Base-by-base conservation (phyloP, 2,329 filamentous ascomycete genomes). In the Colletotrichum cordylinicola region DNA sequence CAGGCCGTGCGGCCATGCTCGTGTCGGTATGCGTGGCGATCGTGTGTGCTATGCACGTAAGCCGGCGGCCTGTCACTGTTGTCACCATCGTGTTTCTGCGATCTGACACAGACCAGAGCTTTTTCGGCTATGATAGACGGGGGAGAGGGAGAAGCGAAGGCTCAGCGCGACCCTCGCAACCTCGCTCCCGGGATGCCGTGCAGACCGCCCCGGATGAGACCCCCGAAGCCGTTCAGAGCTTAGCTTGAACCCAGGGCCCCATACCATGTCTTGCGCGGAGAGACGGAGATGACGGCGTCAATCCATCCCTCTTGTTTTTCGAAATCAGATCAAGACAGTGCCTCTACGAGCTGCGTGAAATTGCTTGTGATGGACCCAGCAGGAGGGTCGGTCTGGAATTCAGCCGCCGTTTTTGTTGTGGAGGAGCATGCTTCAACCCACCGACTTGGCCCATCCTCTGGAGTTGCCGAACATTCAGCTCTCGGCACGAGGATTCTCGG, bases 211-310 rank as follows among this genome's bases (percentile, higher is more conserved):
- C 39, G 58, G n/a, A 21, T 71, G 72, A 74, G 66, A 70, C 71
- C 37, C 37, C 10, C 60, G 43, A 24, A 70, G 43, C 43, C 66
- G 60, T 71, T 62, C 37, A 39, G 24, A 66, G 71, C 18, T 61
- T 71, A 75, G 74, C 52, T 35, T 35, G 60, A 24, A 27, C 18
- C 31, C 31, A 52, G 29, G 43, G 24, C 39, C 18, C 52, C 39
- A 35, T 56, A 16, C 16, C 13, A 69, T 74, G 74, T 76, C 72
- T 75, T 39, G 39, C 37, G 74, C 24, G 66, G 52, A 39, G 31
- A 62, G 60, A 67, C 29, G 39, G 55, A 60, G 39, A 67, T 75
- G 66, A 75, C 61, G 66, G 61, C 31, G 21, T 74, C 29, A 15
- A 39, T 2, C 16, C 16, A 27, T 66, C 65, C 60, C 74, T 67